Base-by-base conservation (phyloP, 768 basidiomycete species). In the Lactifluus piperatus region DNA sequence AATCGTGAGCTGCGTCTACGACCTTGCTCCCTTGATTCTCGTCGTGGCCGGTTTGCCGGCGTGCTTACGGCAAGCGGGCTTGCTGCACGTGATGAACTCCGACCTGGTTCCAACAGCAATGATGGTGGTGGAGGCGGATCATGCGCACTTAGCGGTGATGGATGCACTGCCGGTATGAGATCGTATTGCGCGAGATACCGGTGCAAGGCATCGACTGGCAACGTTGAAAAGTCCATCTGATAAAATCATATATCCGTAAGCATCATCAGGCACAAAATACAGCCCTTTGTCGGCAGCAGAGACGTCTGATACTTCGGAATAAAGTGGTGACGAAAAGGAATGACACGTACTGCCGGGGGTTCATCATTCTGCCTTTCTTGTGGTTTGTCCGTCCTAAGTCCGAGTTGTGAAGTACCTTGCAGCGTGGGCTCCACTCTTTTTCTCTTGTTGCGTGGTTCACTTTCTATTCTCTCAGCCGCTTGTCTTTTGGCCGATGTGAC, bases 41-140 rank as follows among this genome's bases (percentile, higher is more conserved):
- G 81, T 43, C 85, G 80, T 43, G 87, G 82, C 39, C 89, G 72
- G 67, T 89, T 90, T 29, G 86, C 86, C 10, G 85, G 80, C 9
- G 84, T 86, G 32, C 57, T 65, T 22, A 76, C 71, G 5, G 69
- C 59, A 14, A 69, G 64, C 22, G 86, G 81, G 63, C 80, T 82
- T 20, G 80, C 72, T n/a, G 77, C 74, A 41, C 78, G 76, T 51
- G 82, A 77, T 11, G 68, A 64, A 48, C 77, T 77, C 10, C 73
- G 71, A 22, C 70, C 69, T 16, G 79, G 76, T 58, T 80, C 76
- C 43, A 82, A 77, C 46, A 92, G 77, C 41, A 78, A 73, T 14
- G 75, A 73, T 0, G 90, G 90, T 0, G 90, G 90, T 1, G 84
- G 77, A 11, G 88, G 86, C 13, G 90, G 90, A 67, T 87, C 85